Percentiles rank a stretch among this genome's conserved stretches.
Evolutionary conservation across 2,329 filamentous ascomycete species (phyloP).

Genomic region (Aspergillus sp.): DNA sequence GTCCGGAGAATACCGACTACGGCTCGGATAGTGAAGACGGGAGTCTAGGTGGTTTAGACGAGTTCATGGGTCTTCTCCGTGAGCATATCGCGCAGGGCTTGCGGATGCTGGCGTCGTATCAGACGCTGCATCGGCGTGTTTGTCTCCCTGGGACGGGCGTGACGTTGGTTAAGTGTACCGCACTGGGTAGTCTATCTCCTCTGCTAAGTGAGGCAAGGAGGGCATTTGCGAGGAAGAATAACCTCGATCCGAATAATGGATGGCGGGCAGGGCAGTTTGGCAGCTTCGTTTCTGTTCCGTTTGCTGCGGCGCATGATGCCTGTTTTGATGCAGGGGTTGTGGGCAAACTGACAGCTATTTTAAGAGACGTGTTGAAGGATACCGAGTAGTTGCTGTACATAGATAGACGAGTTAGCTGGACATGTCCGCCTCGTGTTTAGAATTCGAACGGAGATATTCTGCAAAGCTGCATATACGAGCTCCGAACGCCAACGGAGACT

Average conservation of each 20-base stretch:
- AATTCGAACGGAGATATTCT: not conserved
- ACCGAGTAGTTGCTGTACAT: not conserved
- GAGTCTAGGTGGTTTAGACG: not conserved
- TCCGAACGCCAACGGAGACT: no score
- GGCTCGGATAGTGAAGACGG: not conserved
- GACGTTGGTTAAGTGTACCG: not conserved
- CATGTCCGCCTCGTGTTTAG: not conserved
- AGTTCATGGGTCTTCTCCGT: not conserved
- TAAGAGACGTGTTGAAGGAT: not conserved
- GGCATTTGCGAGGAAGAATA: not conserved
- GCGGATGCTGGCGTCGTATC: not conserved
- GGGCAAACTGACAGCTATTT: not conserved
- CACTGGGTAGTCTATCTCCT: not conserved
- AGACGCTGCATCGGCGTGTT: not conserved
- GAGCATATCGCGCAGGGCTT: not conserved
- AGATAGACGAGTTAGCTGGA: not conserved
- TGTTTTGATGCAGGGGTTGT: not conserved
- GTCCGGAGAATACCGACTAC: not conserved
- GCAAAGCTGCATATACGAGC: no score
- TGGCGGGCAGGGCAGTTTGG: not conserved
- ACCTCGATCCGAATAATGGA: not conserved
- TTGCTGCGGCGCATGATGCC: not conserved
- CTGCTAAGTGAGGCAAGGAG: not conserved
- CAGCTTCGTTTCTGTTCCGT: not conserved
- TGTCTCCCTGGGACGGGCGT: not conserved